Evolutionary conservation across 495 filamentous ascomycete genomes (phyloP).

Genomic region (Aspergillus hancockii): DNA sequence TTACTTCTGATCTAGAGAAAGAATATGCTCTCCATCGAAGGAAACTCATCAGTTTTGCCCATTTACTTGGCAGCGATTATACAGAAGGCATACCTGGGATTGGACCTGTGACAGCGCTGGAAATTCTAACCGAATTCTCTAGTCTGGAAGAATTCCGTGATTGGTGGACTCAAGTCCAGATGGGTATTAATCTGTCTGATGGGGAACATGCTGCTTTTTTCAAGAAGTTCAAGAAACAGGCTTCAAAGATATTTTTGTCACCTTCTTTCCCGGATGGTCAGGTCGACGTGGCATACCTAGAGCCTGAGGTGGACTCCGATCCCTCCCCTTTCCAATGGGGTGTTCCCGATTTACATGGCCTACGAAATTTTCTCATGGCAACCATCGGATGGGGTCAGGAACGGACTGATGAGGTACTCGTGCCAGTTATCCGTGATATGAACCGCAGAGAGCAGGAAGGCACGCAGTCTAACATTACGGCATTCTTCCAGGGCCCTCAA

Average conservation of each 20-base stretch:
- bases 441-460: slow-evolving; percentile 83
- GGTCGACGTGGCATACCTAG: slow-evolving; percentile 78
- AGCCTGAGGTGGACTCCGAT: slow-evolving; percentile 80
- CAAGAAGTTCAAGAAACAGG: slow-evolving; percentile 80
- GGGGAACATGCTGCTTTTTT: slow-evolving; percentile 61
- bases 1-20: slow-evolving; percentile 81
- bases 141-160: slow-evolving; percentile 68
- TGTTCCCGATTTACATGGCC: slow-evolving; percentile 83
- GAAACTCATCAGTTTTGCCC: slow-evolving; percentile 83
- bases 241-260: slow-evolving; percentile 82
- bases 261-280: slow-evolving; percentile 71
- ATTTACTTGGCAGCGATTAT: slow-evolving; percentile 90
- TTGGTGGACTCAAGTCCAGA: slow-evolving; percentile 85
- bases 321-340: slow-evolving; percentile 89
- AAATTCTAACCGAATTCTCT: slow-evolving; percentile 88
- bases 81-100: slow-evolving; percentile 88
- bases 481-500: slow-evolving; percentile 69
- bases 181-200: slow-evolving; percentile 37
- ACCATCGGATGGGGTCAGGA: slow-evolving; percentile 92
- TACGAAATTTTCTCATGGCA: slow-evolving; percentile 85
- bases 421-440: slow-evolving; percentile 94
- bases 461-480: slow-evolving; percentile 94
- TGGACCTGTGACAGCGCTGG: slow-evolving; percentile 89
- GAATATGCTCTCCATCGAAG: slow-evolving; percentile 81
- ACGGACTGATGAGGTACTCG: slow-evolving; percentile 88